Percentiles rank a stretch among this genome's conserved stretches.
phyloP scores from a whole-genome alignment of 495 filamentous ascomycete species.

The Neurospora sp. region DNA sequence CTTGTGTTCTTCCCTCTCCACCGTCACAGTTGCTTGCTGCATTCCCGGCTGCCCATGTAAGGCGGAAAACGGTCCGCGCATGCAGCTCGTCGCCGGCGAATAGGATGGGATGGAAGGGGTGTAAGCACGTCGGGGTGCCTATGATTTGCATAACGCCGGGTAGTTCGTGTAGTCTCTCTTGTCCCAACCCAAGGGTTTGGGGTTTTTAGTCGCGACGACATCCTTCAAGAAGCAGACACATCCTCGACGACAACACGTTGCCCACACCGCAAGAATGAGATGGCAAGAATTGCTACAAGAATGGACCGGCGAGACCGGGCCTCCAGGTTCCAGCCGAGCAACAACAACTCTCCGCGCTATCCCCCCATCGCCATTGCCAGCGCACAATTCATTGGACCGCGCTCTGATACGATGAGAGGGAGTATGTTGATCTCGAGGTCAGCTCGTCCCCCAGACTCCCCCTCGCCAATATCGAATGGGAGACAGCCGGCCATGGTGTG shows the following conservation, averaged over 20 bases:
- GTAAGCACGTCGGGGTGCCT: conserved; percentile 15
- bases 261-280: not conserved
- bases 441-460: conserved; percentile 2
- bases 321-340: not conserved
- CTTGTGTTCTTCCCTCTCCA: not conserved
- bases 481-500: conserved; percentile 18
- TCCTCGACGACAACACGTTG: not conserved
- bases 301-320: not conserved
- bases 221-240: not conserved
- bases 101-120: conserved; percentile 16
- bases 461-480: conserved; percentile 12
- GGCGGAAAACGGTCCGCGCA: conserved; percentile 35
- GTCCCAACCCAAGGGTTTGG: conserved; percentile 13
- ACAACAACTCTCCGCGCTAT: not conserved
- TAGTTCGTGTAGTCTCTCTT: conserved; percentile 1
- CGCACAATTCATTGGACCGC: conserved; percentile 6
- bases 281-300: not conserved
- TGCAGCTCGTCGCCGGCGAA: conserved; percentile 25
- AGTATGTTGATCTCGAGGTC: conserved; percentile 12
- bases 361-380: not conserved
- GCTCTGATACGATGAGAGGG: not conserved
- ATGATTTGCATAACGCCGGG: conserved; percentile 26
- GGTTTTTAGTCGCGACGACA: not conserved
- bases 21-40: conserved; percentile 5
- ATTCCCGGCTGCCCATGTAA: conserved; percentile 26